These are phyloP conservation scores for Epithele typhae DNA, from an alignment of 768 basidiomycete genomes.

Conservation along the genomic window DNA sequence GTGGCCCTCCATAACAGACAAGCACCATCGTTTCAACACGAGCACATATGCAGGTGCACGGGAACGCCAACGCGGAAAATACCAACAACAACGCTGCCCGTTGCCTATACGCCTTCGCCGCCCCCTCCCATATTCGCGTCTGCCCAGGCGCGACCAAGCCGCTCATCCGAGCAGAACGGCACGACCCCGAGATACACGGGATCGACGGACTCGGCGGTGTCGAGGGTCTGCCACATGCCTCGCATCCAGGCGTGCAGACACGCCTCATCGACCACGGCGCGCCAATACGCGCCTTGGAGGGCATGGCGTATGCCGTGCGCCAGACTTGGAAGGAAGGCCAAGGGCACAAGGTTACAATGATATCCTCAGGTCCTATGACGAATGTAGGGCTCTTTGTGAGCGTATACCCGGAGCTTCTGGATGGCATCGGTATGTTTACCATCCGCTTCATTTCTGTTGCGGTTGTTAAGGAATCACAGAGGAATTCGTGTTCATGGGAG, in stretches of 20 bases:
- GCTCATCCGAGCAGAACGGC: conserved; percentile 53
- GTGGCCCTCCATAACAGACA: conserved; percentile 1
- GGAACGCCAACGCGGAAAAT: conserved; percentile 61
- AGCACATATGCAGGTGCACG: conserved; percentile 54
- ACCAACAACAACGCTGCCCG: conserved; percentile 73
- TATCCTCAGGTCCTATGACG: conserved; percentile 83
- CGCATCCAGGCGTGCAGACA: conserved; percentile 44
- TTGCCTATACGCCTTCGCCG: conserved; percentile 73
- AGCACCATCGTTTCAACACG: conserved; percentile 22
- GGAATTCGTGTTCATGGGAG: conserved; percentile 86
- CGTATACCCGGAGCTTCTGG: conserved; percentile 44
- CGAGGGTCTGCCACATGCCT: conserved; percentile 59
- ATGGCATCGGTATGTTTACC: conserved; percentile 35
- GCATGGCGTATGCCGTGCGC: conserved; percentile 55
- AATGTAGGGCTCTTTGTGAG: conserved; percentile 51
- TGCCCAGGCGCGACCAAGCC: conserved; percentile 70
- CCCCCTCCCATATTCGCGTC: conserved; percentile 50
- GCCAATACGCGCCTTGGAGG: conserved; percentile 56
- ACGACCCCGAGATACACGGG: conserved; percentile 81
- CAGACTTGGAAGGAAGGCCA: conserved; percentile 52
- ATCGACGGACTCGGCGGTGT: conserved; percentile 81
- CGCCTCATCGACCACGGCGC: conserved; percentile 43
- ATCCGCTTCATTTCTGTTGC: background rate
- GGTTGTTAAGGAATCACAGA: conserved; percentile 28
- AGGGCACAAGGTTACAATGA: conserved; percentile 59